phyloP scores from a whole-genome alignment of 768 basidiomycete species.

The Amanita pallidorosea region DNA sequence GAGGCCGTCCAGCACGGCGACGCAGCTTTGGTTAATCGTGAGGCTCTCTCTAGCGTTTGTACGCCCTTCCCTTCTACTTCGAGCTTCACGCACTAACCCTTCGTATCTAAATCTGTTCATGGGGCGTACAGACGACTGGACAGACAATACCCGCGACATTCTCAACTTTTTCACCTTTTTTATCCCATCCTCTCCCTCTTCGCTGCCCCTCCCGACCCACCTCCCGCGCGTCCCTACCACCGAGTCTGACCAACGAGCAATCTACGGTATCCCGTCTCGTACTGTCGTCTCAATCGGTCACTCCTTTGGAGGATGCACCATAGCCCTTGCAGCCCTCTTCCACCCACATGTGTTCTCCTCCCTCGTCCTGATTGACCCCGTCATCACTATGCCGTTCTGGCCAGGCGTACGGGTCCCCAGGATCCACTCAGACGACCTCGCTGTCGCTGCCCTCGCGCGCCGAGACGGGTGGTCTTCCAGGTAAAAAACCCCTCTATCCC shows the following conservation, averaged over 20 bases:
- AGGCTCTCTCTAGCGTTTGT: constrained; percentile 49
- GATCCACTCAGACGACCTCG: constrained; percentile 13
- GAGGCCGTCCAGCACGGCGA: constrained; percentile 85
- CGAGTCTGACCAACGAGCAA: constrained; percentile 30
- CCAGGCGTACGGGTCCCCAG: constrained; percentile 3
- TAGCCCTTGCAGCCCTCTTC: constrained; percentile 53
- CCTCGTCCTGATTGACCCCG: constrained; percentile 71
- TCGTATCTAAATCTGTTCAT: not conserved
- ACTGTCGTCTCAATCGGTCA: constrained; percentile 70
- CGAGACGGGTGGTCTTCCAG: constrained; percentile 54
- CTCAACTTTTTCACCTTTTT: constrained; percentile 63
- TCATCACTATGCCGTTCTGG: constrained; percentile 32
- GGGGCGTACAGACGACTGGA: constrained; percentile 56
- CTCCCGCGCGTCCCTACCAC: constrained; percentile 35
- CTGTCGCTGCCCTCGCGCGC: constrained; percentile 41
- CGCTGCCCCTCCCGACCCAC: constrained; percentile 35
- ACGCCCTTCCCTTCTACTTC: constrained; percentile 15
- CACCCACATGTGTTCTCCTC: constrained; percentile 60
- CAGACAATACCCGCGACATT: constrained; percentile 68
- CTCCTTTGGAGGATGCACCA: constrained; percentile 76
- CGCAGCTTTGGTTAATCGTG: constrained; percentile 59
- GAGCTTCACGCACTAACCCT: not conserved
- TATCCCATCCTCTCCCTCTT: constrained; percentile 34
- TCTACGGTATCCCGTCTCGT: constrained; percentile 38
- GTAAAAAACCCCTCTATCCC: constrained; percentile 17